These are phyloP conservation scores for Paecilomyces niveus DNA, from an alignment of 2,329 filamentous ascomycete genomes.

Conservation along the genomic window DNA sequence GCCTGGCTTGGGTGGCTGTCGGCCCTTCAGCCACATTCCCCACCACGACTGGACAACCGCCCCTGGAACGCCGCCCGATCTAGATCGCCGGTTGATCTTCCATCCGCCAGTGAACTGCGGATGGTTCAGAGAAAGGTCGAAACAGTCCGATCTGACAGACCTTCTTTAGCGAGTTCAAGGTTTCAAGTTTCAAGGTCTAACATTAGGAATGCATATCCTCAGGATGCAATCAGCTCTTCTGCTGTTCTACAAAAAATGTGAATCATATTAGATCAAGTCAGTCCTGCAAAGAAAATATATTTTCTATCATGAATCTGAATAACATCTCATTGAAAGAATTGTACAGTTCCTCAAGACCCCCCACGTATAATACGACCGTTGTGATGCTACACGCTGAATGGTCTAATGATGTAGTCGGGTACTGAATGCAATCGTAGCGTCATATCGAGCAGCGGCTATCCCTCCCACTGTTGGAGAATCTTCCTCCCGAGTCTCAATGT, in stretches of 20 bases:
- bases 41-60: background rate
- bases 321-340: background rate
- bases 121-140: background rate
- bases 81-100: background rate
- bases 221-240: background rate
- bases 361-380: background rate
- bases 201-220: background rate
- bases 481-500: no score
- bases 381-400: background rate
- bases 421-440: background rate
- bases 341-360: background rate
- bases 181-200: background rate
- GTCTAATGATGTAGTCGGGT: background rate
- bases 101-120: no score
- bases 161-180: background rate
- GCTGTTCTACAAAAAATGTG: background rate
- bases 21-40: background rate
- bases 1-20: background rate
- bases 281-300: background rate
- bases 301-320: background rate
- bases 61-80: background rate
- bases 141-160: background rate
- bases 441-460: background rate
- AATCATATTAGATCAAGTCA: background rate
- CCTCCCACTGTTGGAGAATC: background rate